Conservation (phyloP, 2,329 filamentous ascomycete species). For the Parastagonospora avenae region DNA sequence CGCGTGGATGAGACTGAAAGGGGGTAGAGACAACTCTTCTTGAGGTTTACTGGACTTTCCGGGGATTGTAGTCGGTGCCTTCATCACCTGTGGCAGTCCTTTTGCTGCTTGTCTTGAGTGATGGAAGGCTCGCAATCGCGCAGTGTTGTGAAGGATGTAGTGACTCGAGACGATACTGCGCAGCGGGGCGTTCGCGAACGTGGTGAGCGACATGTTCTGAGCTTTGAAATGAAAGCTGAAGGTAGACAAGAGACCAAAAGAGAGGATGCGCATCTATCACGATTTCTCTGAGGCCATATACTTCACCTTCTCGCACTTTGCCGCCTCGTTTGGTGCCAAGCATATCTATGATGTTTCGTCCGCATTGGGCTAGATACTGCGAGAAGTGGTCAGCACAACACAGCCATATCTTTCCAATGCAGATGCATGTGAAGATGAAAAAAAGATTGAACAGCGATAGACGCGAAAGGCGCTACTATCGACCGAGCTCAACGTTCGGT, state of each 20-base stretch:
- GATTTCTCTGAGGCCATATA: conserved; percentile 6
- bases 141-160: neutral
- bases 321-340: conserved; percentile 6
- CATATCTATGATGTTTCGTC: conserved; percentile 27
- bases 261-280: neutral
- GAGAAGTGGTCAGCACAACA: conserved; percentile 11
- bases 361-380: conserved; percentile 30
- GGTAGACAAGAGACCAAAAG: neutral
- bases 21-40: conserved; percentile 10
- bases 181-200: too few species aligned
- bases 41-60: neutral
- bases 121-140: neutral
- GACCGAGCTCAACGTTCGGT: too few species aligned
- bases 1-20: conserved; percentile 23
- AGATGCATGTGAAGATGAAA: neutral
- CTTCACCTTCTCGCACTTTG: conserved; percentile 8
- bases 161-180: neutral
- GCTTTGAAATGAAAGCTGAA: neutral
- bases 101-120: neutral
- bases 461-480: neutral
- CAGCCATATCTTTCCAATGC: neutral
- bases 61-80: neutral
- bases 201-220: neutral
- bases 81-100: neutral
- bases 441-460: neutral